Evolutionary conservation across 164 flowering plant species (phyloP).

Genomic region (Tetrastigma voinierianum): DNA sequence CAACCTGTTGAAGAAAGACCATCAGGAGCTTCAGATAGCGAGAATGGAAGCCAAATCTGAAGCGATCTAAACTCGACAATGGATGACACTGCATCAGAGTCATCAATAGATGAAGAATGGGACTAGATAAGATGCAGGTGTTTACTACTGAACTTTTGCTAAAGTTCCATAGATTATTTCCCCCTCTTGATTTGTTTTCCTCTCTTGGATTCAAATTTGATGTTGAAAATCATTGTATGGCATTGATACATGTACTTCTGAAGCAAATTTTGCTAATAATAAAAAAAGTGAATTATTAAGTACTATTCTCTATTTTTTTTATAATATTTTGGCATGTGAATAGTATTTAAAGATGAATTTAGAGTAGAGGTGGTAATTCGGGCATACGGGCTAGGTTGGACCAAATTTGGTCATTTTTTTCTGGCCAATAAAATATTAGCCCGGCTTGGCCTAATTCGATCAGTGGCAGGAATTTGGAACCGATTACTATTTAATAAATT

Average conservation of each 20-base stretch:
- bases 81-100: constrained; percentile 79
- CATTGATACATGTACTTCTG: constrained; percentile 1
- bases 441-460: too few relatives aligned
- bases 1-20: constrained; percentile 64
- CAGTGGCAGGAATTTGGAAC: too few relatives aligned
- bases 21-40: constrained; percentile 60
- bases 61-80: constrained; percentile 56
- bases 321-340: too few relatives aligned
- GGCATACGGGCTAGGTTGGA: too few relatives aligned
- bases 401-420: too few relatives aligned
- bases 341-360: too few relatives aligned
- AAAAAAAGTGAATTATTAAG: too few relatives aligned
- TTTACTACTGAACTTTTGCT: not conserved
- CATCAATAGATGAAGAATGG: constrained; percentile 52
- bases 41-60: constrained; percentile 59
- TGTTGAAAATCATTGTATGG: constrained; percentile 9
- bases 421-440: too few relatives aligned
- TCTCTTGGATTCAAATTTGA: constrained; percentile 9
- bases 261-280: constrained; percentile 17
- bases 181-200: not conserved
- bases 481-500: too few relatives aligned
- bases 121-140: constrained; percentile 18
- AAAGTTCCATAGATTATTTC: not conserved
- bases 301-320: too few relatives aligned
- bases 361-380: too few relatives aligned